Evolutionary conservation across 140 eudicot species (phyloP).

Genomic region (Stevia rebaudiana): DNA sequence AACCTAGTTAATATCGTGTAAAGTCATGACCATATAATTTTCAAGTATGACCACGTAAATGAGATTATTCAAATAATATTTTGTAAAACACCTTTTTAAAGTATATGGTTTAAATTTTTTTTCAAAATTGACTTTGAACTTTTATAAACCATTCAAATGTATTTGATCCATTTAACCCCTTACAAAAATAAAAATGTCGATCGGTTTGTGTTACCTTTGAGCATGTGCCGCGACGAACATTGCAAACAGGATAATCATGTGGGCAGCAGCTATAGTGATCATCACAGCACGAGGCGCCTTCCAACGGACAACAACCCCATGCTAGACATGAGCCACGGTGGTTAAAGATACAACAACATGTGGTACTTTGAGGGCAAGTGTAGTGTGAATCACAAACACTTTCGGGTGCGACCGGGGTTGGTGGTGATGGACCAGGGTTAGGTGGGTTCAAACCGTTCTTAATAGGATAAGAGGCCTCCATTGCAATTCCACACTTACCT

Average conservation of each 20-base stretch:
- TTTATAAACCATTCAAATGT: too few species aligned
- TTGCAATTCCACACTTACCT: conserved; percentile 58
- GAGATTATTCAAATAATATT: too few species aligned
- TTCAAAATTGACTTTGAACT: too few species aligned
- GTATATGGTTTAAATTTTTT: too few species aligned
- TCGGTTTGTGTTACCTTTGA: conserved; percentile 38
- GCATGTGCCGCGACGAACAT: conserved; percentile 46
- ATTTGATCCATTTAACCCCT: too few species aligned
- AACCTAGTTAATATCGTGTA: too few species aligned
- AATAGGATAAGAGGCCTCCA: conserved; percentile 57
- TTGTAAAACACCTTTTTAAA: too few species aligned
- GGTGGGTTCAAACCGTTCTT: conserved; percentile 62
- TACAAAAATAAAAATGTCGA: too few species aligned
- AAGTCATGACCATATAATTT: too few species aligned
- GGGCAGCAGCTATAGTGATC: conserved; percentile 71
- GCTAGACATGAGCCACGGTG: conserved; percentile 39
- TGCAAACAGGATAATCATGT: conserved; percentile 50
- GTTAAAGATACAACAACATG: conserved; percentile 60
- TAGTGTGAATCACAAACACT: conserved; percentile 42
- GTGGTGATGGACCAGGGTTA: conserved; percentile 73
- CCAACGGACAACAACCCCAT: conserved; percentile 75
- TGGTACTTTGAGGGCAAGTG: conserved; percentile 44
- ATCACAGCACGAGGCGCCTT: conserved; percentile 64
- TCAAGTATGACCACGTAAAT: too few species aligned
- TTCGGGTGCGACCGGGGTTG: conserved; percentile 51